Percentiles rank a stretch among this genome's conserved stretches.
phyloP scores from a whole-genome alignment of 805 yeast genomes.

The Barnettozyma sucrosica region DNA sequence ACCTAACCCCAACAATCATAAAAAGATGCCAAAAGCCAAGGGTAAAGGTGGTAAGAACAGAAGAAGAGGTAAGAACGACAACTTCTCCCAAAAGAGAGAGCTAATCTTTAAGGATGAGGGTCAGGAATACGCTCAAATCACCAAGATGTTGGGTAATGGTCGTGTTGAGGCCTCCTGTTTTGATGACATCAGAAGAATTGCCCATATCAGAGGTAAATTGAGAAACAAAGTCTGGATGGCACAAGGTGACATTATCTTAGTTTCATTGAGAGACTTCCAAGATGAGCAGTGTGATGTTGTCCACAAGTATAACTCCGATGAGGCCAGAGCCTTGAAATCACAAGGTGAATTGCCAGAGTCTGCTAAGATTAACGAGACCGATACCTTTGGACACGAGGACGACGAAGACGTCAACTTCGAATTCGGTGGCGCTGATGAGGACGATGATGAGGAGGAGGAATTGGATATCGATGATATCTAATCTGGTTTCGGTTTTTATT shows the following conservation, averaged over 20 bases:
- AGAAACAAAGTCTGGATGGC: slow-evolving; percentile 99
- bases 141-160: slow-evolving; percentile 98
- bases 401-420: slow-evolving; percentile 98
- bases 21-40: slow-evolving; percentile 67
- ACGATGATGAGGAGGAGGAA: slow-evolving; percentile 66
- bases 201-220: slow-evolving; percentile 97
- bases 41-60: slow-evolving; percentile 84
- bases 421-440: slow-evolving; percentile 89
- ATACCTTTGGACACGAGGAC: slow-evolving; percentile 92
- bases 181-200: slow-evolving; percentile 90
- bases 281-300: slow-evolving; percentile 98
- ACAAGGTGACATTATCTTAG: slow-evolving; percentile 95
- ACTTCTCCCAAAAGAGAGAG: slow-evolving; percentile 89
- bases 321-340: slow-evolving; percentile 92
- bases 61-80: slow-evolving; percentile 97
- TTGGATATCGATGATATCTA: slow-evolving; percentile 95
- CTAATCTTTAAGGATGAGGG: slow-evolving; percentile 88
- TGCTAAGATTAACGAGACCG: slow-evolving; percentile 96
- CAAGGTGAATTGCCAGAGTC: slow-evolving; percentile 97
- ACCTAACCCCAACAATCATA: neutral
- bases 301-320: slow-evolving; percentile 94
- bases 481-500: slow-evolving; percentile 12
- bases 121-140: slow-evolving; percentile 97
- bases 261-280: slow-evolving; percentile 96
- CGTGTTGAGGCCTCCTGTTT: slow-evolving; percentile 93